Base-by-base conservation (phyloP, 2,329 filamentous ascomycete species). In the Cercospora canescens region DNA sequence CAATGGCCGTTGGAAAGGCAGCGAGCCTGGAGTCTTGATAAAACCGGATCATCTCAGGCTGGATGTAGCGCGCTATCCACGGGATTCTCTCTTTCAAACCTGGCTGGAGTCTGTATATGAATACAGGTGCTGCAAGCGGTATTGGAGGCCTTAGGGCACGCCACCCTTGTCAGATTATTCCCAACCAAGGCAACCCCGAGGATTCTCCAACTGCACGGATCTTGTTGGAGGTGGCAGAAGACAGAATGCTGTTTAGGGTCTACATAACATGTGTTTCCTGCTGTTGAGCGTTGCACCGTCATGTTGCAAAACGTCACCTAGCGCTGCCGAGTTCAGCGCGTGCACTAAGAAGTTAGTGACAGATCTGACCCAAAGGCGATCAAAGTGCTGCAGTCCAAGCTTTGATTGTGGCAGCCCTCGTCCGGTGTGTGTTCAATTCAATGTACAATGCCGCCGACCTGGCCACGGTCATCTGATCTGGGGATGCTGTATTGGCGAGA, bases 1-100 rank as follows among this genome's bases (percentile, higher is more conserved):
- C 71, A n/a, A 72, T 41, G 18, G 62, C 59, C 6, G 67, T 64
- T 12, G 70, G 50, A 2, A 65, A 60, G 4, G 55, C 21, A 11
- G 39, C 52, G 41, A 63, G 45, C 50, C 18, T 52, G 45, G 24
- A 52, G 21, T 52, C 24, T 24, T 28, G 45, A 16, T 52, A 28
- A 24, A 52, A 30, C 8, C 24, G 24, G 24, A 52, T 52, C 24
- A 28, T 28, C 14, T 30, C 11, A 4, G 21, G 24, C 4, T 28
- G 6, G 6, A 1, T 8, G 45, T 50, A 26, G 26, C 14, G 12
- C 8, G n/a, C 45, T 30, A 24, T 4, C 28, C 6, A 4, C 24
- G 24, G 45, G 2, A 4, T 4, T 0, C 28, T 2, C 45, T 52
- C 1, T 26, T 30, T 24, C n/a, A 16, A 16, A 26, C 24, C 21